Percentiles rank a stretch among this genome's conserved stretches.
These are phyloP conservation scores for Starmerella floris DNA, from an alignment of 805 yeast species.

Conservation along the genomic window DNA sequence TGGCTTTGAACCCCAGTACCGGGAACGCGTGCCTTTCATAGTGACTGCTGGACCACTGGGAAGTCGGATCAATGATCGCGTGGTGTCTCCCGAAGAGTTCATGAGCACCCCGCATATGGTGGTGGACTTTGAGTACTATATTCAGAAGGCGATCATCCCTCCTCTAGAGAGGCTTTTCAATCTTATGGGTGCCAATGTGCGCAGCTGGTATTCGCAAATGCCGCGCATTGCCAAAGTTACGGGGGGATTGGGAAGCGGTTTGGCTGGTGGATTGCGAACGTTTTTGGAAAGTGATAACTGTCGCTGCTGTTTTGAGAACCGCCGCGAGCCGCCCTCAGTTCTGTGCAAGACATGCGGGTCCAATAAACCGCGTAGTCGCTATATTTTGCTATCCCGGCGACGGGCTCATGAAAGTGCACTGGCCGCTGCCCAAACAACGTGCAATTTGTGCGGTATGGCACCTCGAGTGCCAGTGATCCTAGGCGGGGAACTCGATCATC, in stretches of 20 bases:
- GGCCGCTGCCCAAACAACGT: constrained; percentile 2
- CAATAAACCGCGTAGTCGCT: constrained; percentile 10
- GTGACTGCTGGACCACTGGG: constrained; percentile 49
- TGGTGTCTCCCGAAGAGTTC: constrained; percentile 65
- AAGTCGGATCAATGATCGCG: constrained; percentile 56
- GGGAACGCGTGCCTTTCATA: constrained; percentile 77
- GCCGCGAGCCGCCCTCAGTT: constrained; percentile 1
- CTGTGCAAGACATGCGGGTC: constrained; percentile 10
- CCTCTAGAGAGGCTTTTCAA: constrained; percentile 78
- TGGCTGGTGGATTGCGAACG: constrained; percentile 1
- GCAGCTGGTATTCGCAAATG: constrained; percentile 61
- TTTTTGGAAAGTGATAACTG: constrained; percentile 13
- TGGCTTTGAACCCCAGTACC: constrained; percentile 71
- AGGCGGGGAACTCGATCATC: neutral
- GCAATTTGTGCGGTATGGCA: constrained; percentile 16
- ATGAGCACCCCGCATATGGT: constrained; percentile 33
- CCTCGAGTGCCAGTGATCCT: neutral
- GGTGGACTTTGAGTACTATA: constrained; percentile 76
- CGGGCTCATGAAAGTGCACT: constrained; percentile 6
- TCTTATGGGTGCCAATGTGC: constrained; percentile 67
- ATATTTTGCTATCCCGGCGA: constrained; percentile 8
- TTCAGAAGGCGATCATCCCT: constrained; percentile 70
- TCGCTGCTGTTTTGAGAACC: constrained; percentile 11
- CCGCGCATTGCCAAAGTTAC: constrained; percentile 28
- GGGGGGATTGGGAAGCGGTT: constrained; percentile 1